These are phyloP conservation scores for Hirsutella thompsonii DNA, from an alignment of 2,329 filamentous ascomycete genomes.

Conservation along the genomic window DNA sequence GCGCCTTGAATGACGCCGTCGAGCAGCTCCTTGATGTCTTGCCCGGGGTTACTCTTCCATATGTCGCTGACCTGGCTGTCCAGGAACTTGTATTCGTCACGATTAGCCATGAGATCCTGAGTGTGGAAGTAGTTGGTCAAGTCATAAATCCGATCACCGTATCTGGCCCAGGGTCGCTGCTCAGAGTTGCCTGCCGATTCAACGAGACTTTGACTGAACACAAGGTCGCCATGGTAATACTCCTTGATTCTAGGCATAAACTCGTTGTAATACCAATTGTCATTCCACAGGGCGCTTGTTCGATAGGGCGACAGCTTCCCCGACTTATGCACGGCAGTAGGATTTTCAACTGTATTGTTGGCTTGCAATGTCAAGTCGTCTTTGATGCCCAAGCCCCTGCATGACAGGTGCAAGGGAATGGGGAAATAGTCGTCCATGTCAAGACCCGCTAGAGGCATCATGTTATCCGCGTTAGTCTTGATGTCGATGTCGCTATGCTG, in stretches of 20 bases:
- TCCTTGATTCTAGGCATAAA: conserved; percentile 74
- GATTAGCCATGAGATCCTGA: conserved; percentile 40
- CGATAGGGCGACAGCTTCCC: conserved; percentile 46
- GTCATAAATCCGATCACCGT: conserved; percentile 70
- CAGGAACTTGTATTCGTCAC: conserved; percentile 55
- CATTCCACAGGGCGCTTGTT: conserved; percentile 43
- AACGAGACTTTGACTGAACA: conserved; percentile 51
- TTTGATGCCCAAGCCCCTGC: conserved; percentile 56
- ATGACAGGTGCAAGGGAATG: conserved; percentile 62
- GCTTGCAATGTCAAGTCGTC: conserved; percentile 41
- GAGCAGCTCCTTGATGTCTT: conserved; percentile 60
- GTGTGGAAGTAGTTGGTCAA: conserved; percentile 87
- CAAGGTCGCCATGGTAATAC: conserved; percentile 78
- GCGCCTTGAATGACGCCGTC: conserved; percentile 35
- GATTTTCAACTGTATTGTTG: conserved; percentile 49
- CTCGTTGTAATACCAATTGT: conserved; percentile 62
- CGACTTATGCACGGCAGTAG: conserved; percentile 54
- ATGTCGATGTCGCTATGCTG: conserved; percentile 67
- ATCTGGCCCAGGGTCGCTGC: conserved; percentile 66
- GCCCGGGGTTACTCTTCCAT: conserved; percentile 64
- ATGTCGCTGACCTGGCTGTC: conserved; percentile 53
- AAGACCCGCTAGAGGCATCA: conserved; percentile 67
- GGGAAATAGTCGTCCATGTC: conserved; percentile 79
- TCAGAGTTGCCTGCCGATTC: conserved; percentile 51
- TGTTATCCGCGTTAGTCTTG: conserved; percentile 46